Evolutionary conservation across 768 basidiomycete genomes (phyloP).

Genomic region (Pisolithus orientalis): DNA sequence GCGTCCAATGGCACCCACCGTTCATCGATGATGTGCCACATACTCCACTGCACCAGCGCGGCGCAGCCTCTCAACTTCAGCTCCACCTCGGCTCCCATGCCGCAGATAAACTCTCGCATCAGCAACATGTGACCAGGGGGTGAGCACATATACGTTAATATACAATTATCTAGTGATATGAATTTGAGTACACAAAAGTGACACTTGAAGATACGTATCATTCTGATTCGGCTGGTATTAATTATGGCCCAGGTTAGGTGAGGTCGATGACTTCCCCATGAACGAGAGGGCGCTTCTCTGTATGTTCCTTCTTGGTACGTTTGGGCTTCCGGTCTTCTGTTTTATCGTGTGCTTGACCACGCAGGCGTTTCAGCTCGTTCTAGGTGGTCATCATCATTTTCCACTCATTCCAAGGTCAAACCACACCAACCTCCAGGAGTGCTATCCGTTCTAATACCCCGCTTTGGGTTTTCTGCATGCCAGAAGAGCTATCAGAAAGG

Average conservation of each 20-base stretch:
- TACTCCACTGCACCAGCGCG: too few species aligned
- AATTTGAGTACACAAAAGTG: too few species aligned
- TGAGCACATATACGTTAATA: too few species aligned
- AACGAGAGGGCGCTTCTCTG: neutral
- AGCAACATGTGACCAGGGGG: too few species aligned
- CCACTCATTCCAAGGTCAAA: neutral
- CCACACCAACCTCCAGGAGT: constrained; percentile 10
- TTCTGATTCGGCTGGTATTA: too few species aligned
- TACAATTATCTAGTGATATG: too few species aligned
- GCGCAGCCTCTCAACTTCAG: too few species aligned
- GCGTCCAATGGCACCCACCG: too few species aligned
- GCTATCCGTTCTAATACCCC: neutral
- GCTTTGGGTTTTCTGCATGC: constrained; percentile 1
- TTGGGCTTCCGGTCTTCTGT: constrained; percentile 9
- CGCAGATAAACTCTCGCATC: too few species aligned
- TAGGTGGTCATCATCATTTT: neutral
- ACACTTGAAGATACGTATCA: too few species aligned
- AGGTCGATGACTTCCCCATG: constrained; percentile 12
- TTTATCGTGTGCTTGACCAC: neutral
- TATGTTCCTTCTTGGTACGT: constrained; percentile 10
- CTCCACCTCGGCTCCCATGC: too few species aligned
- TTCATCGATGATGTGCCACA: too few species aligned
- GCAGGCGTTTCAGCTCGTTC: constrained; percentile 13
- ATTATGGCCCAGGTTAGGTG: constrained; percentile 1
- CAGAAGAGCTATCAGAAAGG: neutral